phyloP scores from a whole-genome alignment of 2,329 filamentous ascomycete genomes.

The Phialemoniopsis sp. region DNA sequence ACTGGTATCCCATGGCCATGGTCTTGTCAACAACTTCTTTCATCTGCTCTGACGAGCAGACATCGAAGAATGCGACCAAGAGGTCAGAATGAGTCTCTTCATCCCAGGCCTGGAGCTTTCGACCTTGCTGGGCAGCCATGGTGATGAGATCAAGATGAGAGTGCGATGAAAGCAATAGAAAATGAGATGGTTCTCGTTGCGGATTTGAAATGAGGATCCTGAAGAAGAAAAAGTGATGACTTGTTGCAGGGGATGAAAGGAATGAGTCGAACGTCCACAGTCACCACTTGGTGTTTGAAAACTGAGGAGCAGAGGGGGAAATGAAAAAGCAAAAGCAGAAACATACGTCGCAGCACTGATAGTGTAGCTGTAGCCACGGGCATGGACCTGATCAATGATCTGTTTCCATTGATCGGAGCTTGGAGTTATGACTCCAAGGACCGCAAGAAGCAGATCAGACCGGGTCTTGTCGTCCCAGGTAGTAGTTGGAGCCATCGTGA shows the following conservation, averaged over 20 bases:
- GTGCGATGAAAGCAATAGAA: no score
- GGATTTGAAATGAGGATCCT: no score
- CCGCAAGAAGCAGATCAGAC: background rate
- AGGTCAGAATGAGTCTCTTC: conserved; percentile 20
- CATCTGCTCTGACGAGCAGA: conserved; percentile 14
- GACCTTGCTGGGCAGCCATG: background rate
- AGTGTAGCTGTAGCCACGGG: conserved; percentile 1
- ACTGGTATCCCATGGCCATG: conserved; percentile 15
- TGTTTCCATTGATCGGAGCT: background rate
- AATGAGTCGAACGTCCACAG: no score
- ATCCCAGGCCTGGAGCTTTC: conserved; percentile 15
- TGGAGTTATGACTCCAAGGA: background rate
- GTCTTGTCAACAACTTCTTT: conserved; percentile 15
- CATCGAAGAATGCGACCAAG: conserved; percentile 16
- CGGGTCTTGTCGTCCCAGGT: conserved; percentile 12
- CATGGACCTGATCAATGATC: background rate
- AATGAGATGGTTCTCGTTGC: no score
- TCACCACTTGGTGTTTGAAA: no score
- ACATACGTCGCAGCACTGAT: background rate
- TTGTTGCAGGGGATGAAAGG: no score
- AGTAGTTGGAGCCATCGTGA: conserved; percentile 7
- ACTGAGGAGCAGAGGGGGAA: background rate
- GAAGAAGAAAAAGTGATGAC: no score
- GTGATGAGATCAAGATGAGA: background rate
- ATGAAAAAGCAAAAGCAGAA: background rate